Percentiles rank a stretch among this genome's conserved stretches.
Evolutionary conservation across 441 rosid species (phyloP).

Genomic region (Jatropha podagrica): DNA sequence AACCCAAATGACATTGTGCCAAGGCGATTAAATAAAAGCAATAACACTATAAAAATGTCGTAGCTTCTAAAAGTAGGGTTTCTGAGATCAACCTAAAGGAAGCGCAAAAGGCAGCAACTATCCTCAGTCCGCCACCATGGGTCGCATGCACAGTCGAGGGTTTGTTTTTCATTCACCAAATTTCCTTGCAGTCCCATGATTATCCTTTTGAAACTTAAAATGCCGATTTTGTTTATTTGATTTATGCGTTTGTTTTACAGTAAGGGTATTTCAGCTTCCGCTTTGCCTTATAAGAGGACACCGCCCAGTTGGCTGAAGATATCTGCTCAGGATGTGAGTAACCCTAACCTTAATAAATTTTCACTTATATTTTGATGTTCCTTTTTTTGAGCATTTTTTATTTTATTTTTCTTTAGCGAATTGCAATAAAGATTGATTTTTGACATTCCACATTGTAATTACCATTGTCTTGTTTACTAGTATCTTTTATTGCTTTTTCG

Average conservation of each 20-base stretch:
- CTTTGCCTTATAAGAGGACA: constrained; percentile 74
- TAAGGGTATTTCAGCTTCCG: constrained; percentile 74
- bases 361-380: too few species aligned
- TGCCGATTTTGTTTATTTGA: not conserved
- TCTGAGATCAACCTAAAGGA: too few species aligned
- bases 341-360: too few species aligned
- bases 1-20: too few species aligned
- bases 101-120: not conserved
- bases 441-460: too few species aligned
- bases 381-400: too few species aligned
- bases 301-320: constrained; percentile 68
- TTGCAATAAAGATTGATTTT: too few species aligned
- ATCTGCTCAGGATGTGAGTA: constrained; percentile 44
- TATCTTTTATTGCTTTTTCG: not conserved
- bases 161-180: constrained; percentile 5
- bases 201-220: not conserved
- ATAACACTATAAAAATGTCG: too few species aligned
- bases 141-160: constrained; percentile 86
- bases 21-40: too few species aligned
- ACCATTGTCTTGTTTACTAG: not conserved
- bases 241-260: constrained; percentile 3
- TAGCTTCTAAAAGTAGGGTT: too few species aligned
- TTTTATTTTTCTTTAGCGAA: too few species aligned
- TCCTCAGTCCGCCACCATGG: constrained; percentile 41
- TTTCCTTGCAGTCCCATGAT: not conserved